A percentile compares a stretch with the other conserved stretches of the same genome.
Conservation (phyloP, 106 monocot species). For the Platanthera zijinensis region DNA sequence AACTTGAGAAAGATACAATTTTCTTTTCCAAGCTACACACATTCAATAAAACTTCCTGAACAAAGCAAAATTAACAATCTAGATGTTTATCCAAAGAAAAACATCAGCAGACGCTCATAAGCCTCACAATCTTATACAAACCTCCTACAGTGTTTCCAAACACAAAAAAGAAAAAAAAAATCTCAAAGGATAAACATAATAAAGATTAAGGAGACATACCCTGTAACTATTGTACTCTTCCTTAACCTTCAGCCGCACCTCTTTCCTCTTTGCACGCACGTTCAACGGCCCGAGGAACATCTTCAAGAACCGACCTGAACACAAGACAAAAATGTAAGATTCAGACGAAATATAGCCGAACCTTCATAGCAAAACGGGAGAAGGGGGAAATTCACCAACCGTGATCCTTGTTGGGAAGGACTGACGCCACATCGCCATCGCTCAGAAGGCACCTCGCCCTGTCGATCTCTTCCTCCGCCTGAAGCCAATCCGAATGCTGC, state of each 20-base stretch:
- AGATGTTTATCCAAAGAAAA: no score
- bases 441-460: constrained; percentile 49
- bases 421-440: constrained; percentile 66
- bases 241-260: constrained; percentile 80
- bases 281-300: constrained; percentile 89
- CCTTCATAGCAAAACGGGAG: not conserved
- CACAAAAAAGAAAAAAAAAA: no score
- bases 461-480: constrained; percentile 77
- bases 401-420: constrained; percentile 71
- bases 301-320: constrained; percentile 68
- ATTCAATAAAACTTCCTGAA: no score
- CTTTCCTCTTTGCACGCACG: constrained; percentile 75
- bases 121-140: no score
- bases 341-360: not conserved
- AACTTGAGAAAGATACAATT: no score
- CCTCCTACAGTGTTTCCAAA: no score
- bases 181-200: no score
- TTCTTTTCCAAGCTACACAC: no score
- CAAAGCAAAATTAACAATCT: no score
- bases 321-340: not conserved
- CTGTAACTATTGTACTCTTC: constrained; percentile 94
- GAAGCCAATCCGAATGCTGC: not conserved
- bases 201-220: constrained; percentile 23
- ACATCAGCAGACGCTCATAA: no score
- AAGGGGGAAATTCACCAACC: constrained; percentile 21